Percentiles rank a stretch among this genome's conserved stretches.
Conservation (phyloP, 352 stramenopile genomes). For the Globisporangium paddicum region DNA sequence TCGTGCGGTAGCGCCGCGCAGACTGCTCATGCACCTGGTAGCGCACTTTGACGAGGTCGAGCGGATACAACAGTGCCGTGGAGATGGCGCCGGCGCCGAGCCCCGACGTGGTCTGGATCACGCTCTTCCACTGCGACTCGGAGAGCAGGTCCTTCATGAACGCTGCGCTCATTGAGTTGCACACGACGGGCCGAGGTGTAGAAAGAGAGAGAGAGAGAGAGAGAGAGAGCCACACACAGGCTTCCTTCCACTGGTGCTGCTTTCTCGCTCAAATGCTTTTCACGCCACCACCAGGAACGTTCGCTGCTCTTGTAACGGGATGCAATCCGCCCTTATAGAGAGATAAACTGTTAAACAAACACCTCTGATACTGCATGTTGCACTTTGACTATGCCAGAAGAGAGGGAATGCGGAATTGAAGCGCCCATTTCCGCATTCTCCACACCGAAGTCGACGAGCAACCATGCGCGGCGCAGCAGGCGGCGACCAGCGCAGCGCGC, state of each 20-base stretch:
- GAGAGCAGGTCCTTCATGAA: slow-evolving; percentile 41
- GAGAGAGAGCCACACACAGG: background rate
- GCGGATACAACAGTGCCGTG: slow-evolving; percentile 89
- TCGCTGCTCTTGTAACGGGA: slow-evolving; percentile 6
- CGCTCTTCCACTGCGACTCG: slow-evolving; percentile 59
- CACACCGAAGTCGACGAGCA: background rate
- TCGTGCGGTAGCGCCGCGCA: slow-evolving; percentile 55
- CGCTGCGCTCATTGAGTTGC: slow-evolving; percentile 7
- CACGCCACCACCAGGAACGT: slow-evolving; percentile 9
- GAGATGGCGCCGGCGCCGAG: slow-evolving; percentile 76
- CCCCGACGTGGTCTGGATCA: slow-evolving; percentile 62
- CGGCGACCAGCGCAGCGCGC: slow-evolving; percentile 22
- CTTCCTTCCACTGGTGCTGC: background rate
- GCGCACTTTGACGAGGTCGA: slow-evolving; percentile 97
- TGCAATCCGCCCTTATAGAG: slow-evolving; percentile 2
- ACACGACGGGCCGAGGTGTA: background rate
- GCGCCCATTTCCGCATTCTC: background rate
- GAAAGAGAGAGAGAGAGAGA: background rate
- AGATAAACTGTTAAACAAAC: background rate
- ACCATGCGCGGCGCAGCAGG: slow-evolving; percentile 3
- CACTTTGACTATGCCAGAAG: background rate
- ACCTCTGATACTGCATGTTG: background rate
- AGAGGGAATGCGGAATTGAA: background rate
- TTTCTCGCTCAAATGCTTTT: slow-evolving; percentile 1
- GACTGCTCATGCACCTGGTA: slow-evolving; percentile 95